Evolutionary conservation across 306 rosid genomes (phyloP).

Genomic region (Pyrus pyrifolia): DNA sequence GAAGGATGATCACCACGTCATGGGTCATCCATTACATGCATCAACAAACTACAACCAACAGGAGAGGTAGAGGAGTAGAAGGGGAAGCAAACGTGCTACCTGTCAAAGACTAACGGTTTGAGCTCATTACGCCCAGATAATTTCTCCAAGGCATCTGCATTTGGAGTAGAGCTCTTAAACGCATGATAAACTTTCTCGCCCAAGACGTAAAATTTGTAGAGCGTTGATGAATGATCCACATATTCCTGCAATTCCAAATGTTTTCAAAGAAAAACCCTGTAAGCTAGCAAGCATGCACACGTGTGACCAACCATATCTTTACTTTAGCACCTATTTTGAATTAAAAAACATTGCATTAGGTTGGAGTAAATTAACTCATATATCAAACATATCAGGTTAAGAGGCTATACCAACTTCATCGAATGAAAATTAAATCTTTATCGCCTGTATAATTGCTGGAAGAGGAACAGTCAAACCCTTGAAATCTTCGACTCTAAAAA

Average conservation of each 20-base stretch:
- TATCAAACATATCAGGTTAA: not conserved
- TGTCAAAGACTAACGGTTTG: slow-evolving; percentile 74
- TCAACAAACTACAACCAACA: not conserved
- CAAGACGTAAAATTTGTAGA: slow-evolving; percentile 76
- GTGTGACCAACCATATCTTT: not conserved
- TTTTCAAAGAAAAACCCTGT: not conserved
- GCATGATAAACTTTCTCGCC: slow-evolving; percentile 74
- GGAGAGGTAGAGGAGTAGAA: not conserved
- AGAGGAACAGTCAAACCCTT: slow-evolving; percentile 70
- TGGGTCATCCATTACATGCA: not conserved
- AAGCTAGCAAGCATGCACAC: not conserved
- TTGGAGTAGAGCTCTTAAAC: slow-evolving; percentile 80
- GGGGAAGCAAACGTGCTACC: slow-evolving; percentile 22
- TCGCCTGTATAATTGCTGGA: slow-evolving; percentile 77
- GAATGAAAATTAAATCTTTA: slow-evolving; percentile 5
- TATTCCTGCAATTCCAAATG: slow-evolving; percentile 54
- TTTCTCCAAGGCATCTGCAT: slow-evolving; percentile 45
- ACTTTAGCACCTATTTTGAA: not conserved
- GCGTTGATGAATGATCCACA: slow-evolving; percentile 81
- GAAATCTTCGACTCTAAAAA: slow-evolving; percentile 61
- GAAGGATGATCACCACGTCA: not conserved
- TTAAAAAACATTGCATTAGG: not conserved
- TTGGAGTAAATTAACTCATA: not conserved
- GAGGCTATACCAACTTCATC: not conserved
- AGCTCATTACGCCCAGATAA: slow-evolving; percentile 34